phyloP scores from a whole-genome alignment of 306 rosid species.

The Mucuna pruriens region DNA sequence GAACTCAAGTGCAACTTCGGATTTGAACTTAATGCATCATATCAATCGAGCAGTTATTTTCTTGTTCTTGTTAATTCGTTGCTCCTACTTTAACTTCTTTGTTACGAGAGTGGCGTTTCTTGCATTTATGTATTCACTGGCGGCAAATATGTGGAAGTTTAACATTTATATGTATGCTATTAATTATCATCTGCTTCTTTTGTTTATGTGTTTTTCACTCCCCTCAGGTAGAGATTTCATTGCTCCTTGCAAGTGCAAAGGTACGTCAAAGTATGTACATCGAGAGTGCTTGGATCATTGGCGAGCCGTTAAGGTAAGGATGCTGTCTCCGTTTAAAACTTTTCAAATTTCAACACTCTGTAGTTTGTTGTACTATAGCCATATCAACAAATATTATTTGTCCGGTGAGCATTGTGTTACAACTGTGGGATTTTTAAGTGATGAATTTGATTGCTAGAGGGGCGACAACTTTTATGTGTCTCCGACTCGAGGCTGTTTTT shows the following conservation, averaged over 20 bases:
- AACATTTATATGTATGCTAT: background rate
- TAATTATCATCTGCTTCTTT: background rate
- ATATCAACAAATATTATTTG: background rate
- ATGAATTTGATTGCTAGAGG: constrained; percentile 13
- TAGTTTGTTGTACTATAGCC: background rate
- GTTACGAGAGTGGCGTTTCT: background rate
- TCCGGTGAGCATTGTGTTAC: background rate
- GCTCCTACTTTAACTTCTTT: background rate
- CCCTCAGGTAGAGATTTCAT: constrained; percentile 77
- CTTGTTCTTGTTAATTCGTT: background rate
- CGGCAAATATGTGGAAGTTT: background rate
- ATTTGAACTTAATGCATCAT: background rate
- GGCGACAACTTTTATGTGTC: background rate
- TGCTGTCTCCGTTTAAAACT: background rate
- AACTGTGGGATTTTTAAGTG: background rate
- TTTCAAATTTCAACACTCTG: background rate
- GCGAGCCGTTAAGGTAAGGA: constrained; percentile 68
- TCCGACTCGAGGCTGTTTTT: background rate
- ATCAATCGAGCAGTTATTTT: background rate
- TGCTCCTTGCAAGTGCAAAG: constrained; percentile 87
- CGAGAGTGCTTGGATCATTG: constrained; percentile 90
- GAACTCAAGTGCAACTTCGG: background rate
- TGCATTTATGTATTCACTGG: background rate
- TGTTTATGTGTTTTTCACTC: background rate
- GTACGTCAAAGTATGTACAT: constrained; percentile 83